Percentiles rank a stretch among this genome's conserved stretches.
These are phyloP conservation scores for Trametes coccinea DNA, from an alignment of 768 basidiomycete genomes.

Conservation along the genomic window DNA sequence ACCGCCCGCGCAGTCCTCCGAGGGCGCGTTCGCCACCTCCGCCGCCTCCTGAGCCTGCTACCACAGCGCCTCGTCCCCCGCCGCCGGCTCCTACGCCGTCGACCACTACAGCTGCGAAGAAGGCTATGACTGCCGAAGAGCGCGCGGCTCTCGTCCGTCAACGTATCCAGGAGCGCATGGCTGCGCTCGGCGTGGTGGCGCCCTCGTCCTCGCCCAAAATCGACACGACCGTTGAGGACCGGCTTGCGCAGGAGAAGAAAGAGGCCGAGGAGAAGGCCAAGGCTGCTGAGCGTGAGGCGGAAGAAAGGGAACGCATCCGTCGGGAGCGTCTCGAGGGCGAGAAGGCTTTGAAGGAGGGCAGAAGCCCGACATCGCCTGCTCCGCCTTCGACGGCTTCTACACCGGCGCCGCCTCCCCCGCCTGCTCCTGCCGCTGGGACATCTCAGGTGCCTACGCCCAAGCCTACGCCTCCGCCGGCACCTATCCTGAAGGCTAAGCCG, in stretches of 20 bases:
- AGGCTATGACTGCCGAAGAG: slow-evolving; percentile 79
- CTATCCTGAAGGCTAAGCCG: slow-evolving; percentile 32
- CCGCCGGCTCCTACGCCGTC: slow-evolving; percentile 58
- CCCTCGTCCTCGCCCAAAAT: slow-evolving; percentile 48
- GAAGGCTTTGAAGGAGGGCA: slow-evolving; percentile 58
- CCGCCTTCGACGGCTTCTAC: slow-evolving; percentile 32
- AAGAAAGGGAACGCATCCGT: slow-evolving; percentile 73
- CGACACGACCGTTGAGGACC: slow-evolving; percentile 81
- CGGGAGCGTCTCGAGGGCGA: slow-evolving; percentile 75
- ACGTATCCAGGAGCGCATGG: slow-evolving; percentile 82
- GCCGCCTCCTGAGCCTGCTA: slow-evolving; percentile 47
- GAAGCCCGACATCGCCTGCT: slow-evolving; percentile 36
- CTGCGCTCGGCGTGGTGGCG: slow-evolving; percentile 72
- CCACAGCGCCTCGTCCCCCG: slow-evolving; percentile 41
- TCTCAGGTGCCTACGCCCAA: slow-evolving; percentile 41
- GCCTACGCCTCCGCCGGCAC: slow-evolving; percentile 40
- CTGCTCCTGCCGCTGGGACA: slow-evolving; percentile 35
- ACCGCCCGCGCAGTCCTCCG: slow-evolving; percentile 39
- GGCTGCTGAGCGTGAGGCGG: slow-evolving; percentile 77
- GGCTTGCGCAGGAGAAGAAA: slow-evolving; percentile 81
- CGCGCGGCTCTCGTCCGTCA: slow-evolving; percentile 79
- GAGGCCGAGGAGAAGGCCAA: slow-evolving; percentile 87
- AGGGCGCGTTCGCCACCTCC: slow-evolving; percentile 49
- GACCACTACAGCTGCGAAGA: slow-evolving; percentile 61
- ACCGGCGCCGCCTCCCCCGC: slow-evolving; percentile 29